Base-by-base conservation (phyloP, 106 monocot genomes). In the Dioscorea dumetorum region DNA sequence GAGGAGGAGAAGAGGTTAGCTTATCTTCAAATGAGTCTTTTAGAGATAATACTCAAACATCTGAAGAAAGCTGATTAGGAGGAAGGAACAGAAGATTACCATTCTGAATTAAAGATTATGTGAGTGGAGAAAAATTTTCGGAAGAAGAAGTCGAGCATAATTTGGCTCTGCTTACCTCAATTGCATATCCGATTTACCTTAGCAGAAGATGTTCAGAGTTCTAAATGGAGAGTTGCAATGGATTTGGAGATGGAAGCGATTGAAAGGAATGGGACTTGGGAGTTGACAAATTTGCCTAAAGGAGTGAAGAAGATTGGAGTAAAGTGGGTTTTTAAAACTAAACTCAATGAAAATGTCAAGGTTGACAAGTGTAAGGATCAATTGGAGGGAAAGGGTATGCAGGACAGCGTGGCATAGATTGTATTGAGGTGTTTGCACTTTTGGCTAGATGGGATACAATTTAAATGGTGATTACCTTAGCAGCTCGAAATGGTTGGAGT, bases 251-350 rank as follows among this genome's bases (percentile, higher is more conserved):
- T 53, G 3, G 16, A 53, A 53, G 53, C 53, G 13, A 13, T 53
- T 10, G 53, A 53, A 18, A 18, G 16, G 14, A 53, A 53, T 53
- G 16, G 18, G 13, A 53, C 53, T 53, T 53, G 53, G 53, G 18
- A 18, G 13, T 12, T 53, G 16, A 53, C 53, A 16, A 4, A 13
- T 18, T 53, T 53, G 18, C 53, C 53, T 18, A 13, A 13, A 13
- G 18, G 18, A 13, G 14, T 16, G 18, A 53, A 53, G 53, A 13
- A 13, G 13, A 53, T 53, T 53, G 53, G 53, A 16, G 53, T 53
- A 68, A 68, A 57, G 53, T 52, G n/a, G 68, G 32, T 68, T 1
- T 68, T 33, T 16, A 69, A 57, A 2, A 58, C n/a, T 13, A 69
- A 69, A 32, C 16, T 16, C 34, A 41, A 21, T 20, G 22, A 19